Evolutionary conservation across 345 rosid genomes (phyloP), one percentile per base, ranked within the genome.

Genomic region (Moricandia moricandioides): DNA sequence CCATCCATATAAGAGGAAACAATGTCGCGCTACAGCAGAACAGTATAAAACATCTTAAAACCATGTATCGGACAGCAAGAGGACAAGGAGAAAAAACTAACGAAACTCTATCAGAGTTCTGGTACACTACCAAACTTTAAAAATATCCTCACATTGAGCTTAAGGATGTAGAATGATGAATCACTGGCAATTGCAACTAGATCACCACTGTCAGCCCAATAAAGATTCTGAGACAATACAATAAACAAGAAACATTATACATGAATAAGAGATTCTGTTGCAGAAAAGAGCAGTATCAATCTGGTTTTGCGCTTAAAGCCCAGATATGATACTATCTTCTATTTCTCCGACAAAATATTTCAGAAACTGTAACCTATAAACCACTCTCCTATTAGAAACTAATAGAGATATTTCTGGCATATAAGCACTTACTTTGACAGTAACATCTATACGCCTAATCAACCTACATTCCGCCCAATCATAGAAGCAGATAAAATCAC

Each of bases 141-240:
- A 47, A 33, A 18, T 27, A 57, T 5, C 51, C 91, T 86, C 71
- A 94, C 97, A 82, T 86, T 87, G 81, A 84, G 88, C 82, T 91
- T 94, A 65, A 94, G 95, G 76, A 94, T 88, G 88, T 94, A 94
- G 85, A 94, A 94, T 62, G 97, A 94, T 29, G 96, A 51, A 64
- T 94, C 97, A 83, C 98, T 91, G 40, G 98, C 87, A 81, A 94
- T 87, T 16, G 97, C 90, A 78, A 94, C 95, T 66, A 90, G 79
- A 87, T 94, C 98, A 78, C 98, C 98, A 58, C 97, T 87, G 73
- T 94, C 98, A 75, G 97, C 98, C 98, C 98, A 94, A 73, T 88
- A 91, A 30, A 94, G 85, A 82, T 91, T 91, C 98, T 93, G 88
- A 47, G 34, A 79, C 33, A 81, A 55, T 66, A 79, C 67, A 62